phyloP scores from a whole-genome alignment of 257 asterid genomes.

The Nicotiana noctiflora region DNA sequence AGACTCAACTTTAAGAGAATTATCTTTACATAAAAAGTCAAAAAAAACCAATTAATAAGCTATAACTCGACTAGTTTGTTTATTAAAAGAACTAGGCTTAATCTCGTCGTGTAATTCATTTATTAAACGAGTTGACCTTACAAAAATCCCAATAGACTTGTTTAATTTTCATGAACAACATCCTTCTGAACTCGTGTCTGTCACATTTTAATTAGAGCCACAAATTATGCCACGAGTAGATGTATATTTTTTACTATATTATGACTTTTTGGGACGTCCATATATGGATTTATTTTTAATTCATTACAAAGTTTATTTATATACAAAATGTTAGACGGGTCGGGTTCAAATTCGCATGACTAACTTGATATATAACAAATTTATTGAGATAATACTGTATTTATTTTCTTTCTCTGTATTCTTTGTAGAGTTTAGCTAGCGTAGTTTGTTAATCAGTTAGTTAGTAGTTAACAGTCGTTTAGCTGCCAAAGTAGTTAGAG shows the following conservation, averaged over 20 bases:
- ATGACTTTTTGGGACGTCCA: background rate
- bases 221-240: background rate
- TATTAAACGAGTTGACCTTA: background rate
- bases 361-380: too few species aligned
- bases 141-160: background rate
- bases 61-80: background rate
- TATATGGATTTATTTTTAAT: too few species aligned
- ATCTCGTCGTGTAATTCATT: background rate
- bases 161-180: background rate
- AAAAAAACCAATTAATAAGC: background rate
- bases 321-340: too few species aligned
- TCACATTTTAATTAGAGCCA: background rate
- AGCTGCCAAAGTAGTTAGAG: too few species aligned
- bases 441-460: too few species aligned
- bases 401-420: too few species aligned
- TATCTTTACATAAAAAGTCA: background rate
- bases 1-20: background rate
- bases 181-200: background rate
- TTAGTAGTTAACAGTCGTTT: too few species aligned
- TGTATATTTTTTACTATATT: background rate
- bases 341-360: too few species aligned
- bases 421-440: too few species aligned
- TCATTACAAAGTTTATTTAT: too few species aligned
- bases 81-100: background rate
- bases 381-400: too few species aligned